Evolutionary conservation across 495 filamentous ascomycete genomes (phyloP).

Genomic region (Astrothelium subdiscretum): DNA sequence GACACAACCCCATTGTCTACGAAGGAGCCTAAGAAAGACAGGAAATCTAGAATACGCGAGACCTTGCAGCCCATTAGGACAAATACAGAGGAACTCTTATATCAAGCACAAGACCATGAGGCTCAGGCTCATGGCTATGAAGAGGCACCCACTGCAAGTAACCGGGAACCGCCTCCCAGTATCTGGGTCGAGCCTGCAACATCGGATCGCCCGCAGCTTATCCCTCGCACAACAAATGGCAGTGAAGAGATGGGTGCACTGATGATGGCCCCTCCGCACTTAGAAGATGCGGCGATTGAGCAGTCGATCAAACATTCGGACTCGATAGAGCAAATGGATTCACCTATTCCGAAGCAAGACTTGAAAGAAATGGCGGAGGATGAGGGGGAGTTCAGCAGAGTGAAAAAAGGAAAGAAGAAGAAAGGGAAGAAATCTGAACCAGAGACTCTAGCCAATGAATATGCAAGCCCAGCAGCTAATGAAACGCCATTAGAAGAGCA

Average conservation of each 20-base stretch:
- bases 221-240: neutral
- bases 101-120: neutral
- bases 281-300: neutral
- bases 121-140: neutral
- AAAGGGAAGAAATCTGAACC: neutral
- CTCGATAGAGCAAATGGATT: neutral
- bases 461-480: neutral
- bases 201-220: neutral
- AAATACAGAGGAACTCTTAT: neutral
- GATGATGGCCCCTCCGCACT: neutral
- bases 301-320: neutral
- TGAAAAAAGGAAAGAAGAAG: neutral
- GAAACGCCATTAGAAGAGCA: neutral
- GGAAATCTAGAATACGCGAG: neutral
- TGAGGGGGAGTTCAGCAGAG: neutral
- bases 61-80: neutral
- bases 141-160: neutral
- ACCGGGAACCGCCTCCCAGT: neutral
- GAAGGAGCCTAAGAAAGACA: neutral
- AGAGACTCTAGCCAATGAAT: neutral
- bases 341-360: neutral
- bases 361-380: neutral
- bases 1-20: neutral
- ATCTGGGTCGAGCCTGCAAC: neutral
- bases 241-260: neutral